Base-by-base conservation (phyloP, 345 rosid species). In the Triadica sebifera region DNA sequence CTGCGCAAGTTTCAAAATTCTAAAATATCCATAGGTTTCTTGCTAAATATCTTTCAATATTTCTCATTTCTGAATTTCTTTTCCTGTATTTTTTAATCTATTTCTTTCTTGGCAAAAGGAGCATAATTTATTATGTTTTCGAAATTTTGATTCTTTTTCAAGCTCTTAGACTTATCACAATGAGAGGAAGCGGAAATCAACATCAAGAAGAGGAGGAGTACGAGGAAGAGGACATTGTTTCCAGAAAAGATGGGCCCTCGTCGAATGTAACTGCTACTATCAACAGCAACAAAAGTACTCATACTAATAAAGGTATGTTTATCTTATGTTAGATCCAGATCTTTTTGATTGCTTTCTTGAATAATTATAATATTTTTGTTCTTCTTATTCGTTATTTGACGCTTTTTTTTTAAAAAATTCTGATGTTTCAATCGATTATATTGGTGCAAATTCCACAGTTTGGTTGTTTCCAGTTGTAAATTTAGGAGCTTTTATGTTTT, bases 181-280 rank as follows among this genome's bases (percentile, higher is more conserved):
- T 90, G 97, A 89, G 97, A 86, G 91, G 85, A 13, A 88, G 88
- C 68, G 87, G 81, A 69, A 86, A 84, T 83, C 97, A 78, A 78
- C 67, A 52, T 67, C 79, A 66, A 56, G 97, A 88, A 61, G 96
- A 85, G 58, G 97, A 90, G 46, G 98, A 90, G 45, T 92, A 84
- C 87, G 93, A 88, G 22, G 97, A 90, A 56, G 97, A 89, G 0
- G 98, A 91, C 4, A 86, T 84, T 73, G 75, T 76, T 78, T 84
- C 93, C 24, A 87, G 85, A 75, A 90, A 84, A 34, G 89, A 88
- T 55, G 89, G 88, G 61, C 83, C 89, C 50, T 84, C 89, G 73
- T 88, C 86, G 2, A 83, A 76, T 67, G 65, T 72, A 59, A 64
- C 83, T 24, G 17, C 19, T 15, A 25, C 12, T 11, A 51, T 57